Base-by-base conservation (phyloP, 306 rosid species). In the Medicago ruthenica region DNA sequence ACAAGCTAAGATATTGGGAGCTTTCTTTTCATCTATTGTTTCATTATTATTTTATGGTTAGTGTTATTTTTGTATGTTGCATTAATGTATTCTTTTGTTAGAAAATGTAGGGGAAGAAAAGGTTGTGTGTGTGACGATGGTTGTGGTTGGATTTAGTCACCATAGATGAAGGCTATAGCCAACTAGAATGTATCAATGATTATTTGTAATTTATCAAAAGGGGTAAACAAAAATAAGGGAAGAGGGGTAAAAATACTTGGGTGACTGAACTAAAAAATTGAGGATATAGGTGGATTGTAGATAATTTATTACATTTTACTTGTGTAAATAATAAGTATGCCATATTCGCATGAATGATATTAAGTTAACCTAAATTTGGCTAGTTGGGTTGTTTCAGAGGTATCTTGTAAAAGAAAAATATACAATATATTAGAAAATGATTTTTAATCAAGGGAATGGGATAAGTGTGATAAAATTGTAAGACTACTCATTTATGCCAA, bases 1-100 rank as follows among this genome's bases (percentile, higher is more conserved):
- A 76, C 76, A 55, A 79, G 81, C 93, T 83, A 54, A 86, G 77
- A 62, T 76, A 82, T 83, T 79, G 96, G 92, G 79, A 86, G 76
- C 88, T 70, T 74, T 79, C 89, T 86, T 84, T 86, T 69, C 70
- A 74, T 73, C 78, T 59, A 61, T 57, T 67, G 40, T 59, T 83
- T 83, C 59, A 82, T 85, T 75, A 70, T 62, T 79, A 48, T 85
- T 16, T 75, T 80, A 24, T 76, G 69, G 48, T 70, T 51, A 20
- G 60, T 22, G 57, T 9, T 75, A 67, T 79, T 58, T 70, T 64
- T 64, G 24, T 64, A 21, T 73, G 71, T 61, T 73, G 51, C 22
- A 17, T 80, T 74, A 76, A 57, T 73, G 66, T 31, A 17, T 79
- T 74, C 66, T 82, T 83, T 80, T 59, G 13, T 11, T 68, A 63